These are phyloP conservation scores for Cladobotryum mycophilum DNA, from an alignment of 2,329 filamentous ascomycete genomes.

Conservation along the genomic window DNA sequence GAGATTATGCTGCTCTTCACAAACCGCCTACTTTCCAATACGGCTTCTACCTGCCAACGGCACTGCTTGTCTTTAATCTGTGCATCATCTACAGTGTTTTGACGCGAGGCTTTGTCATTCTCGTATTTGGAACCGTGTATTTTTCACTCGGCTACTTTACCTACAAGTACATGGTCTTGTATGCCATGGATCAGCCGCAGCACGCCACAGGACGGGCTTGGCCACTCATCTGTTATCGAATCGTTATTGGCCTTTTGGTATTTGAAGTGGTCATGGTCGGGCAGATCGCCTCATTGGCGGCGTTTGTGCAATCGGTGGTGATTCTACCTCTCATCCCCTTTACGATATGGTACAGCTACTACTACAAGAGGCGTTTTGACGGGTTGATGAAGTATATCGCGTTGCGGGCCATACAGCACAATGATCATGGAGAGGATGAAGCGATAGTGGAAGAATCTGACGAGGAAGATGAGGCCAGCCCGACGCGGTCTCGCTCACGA, in stretches of 20 bases:
- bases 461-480: constrained; percentile 36
- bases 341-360: constrained; percentile 85
- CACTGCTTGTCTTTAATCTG: constrained; percentile 87
- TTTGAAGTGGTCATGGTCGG: constrained; percentile 91
- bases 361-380: constrained; percentile 74
- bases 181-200: constrained; percentile 96
- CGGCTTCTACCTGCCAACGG: constrained; percentile 90
- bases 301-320: constrained; percentile 65
- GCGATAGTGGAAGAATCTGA: constrained; percentile 33
- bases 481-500: constrained; percentile 28
- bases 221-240: constrained; percentile 92
- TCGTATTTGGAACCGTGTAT: constrained; percentile 77
- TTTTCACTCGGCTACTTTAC: constrained; percentile 79
- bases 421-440: constrained; percentile 32
- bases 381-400: constrained; percentile 91
- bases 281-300: constrained; percentile 67
- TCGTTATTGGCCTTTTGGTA: constrained; percentile 77
- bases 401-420: constrained; percentile 69
- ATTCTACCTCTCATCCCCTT: constrained; percentile 70
- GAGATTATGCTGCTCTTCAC: constrained; percentile 78
- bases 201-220: constrained; percentile 90
- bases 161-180: constrained; percentile 95
- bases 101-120: constrained; percentile 69
- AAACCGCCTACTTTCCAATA: constrained; percentile 88
- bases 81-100: constrained; percentile 93